A percentile compares a stretch with the other conserved stretches of the same genome.
Conservation (phyloP, 2,329 filamentous ascomycete species). For the Diplodia sapinea region DNA sequence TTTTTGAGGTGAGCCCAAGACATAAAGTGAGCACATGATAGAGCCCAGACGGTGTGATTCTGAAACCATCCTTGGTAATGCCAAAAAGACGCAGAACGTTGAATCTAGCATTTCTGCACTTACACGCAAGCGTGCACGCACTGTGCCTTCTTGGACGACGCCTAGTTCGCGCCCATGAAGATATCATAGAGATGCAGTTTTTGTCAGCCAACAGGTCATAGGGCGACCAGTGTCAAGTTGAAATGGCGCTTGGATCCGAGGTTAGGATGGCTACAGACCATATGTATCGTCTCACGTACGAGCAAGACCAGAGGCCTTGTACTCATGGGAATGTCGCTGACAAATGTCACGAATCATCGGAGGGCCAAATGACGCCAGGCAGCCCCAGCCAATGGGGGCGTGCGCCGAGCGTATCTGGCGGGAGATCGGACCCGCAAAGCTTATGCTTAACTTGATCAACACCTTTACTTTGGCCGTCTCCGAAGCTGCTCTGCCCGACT, state of each 20-base stretch:
- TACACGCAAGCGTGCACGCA: background rate
- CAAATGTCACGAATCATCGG: conserved; percentile 12
- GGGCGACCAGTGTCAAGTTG: background rate
- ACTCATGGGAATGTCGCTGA: background rate
- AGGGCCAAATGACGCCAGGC: conserved; percentile 2
- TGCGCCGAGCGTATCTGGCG: conserved; percentile 1
- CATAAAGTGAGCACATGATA: background rate
- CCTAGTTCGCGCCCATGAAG: background rate
- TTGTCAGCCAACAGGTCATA: background rate
- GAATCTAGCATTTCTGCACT: background rate
- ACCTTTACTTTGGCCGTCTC: background rate
- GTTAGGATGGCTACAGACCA: background rate
- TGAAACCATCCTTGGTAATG: background rate
- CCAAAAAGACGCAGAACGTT: background rate
- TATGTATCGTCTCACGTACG: background rate
- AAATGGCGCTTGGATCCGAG: background rate
- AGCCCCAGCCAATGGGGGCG: background rate
- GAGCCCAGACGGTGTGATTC: background rate
- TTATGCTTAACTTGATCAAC: conserved; percentile 20
- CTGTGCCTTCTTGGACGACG: background rate
- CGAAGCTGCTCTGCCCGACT: background rate
- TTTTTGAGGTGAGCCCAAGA: background rate
- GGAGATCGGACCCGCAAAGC: conserved; percentile 22
- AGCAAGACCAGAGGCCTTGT: background rate
- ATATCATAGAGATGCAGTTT: background rate